Percentiles rank a stretch among this genome's conserved stretches.
These are phyloP conservation scores for Hypomontagnella monticulosa DNA, from an alignment of 495 filamentous ascomycete genomes.

Conservation along the genomic window DNA sequence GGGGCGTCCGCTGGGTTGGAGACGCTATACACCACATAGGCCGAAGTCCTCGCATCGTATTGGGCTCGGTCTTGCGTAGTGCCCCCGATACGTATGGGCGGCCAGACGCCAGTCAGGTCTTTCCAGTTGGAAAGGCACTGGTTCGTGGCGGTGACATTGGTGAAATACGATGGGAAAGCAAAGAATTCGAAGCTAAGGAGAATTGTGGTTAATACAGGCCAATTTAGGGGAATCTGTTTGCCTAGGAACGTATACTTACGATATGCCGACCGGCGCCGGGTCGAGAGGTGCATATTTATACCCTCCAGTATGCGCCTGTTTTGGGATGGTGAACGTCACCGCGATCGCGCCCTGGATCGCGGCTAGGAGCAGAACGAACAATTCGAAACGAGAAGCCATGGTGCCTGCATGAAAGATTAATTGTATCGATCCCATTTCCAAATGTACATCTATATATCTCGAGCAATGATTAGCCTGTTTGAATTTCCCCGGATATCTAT, in stretches of 20 bases:
- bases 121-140: conserved; percentile 66
- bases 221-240: neutral
- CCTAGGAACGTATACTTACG: conserved; percentile 54
- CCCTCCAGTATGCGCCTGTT: conserved; percentile 40
- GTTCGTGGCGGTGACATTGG: conserved; percentile 61
- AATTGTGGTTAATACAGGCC: neutral
- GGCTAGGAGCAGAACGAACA: conserved; percentile 24
- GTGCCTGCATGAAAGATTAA: conserved; percentile 1
- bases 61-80: conserved; percentile 68
- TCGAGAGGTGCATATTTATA: conserved; percentile 53
- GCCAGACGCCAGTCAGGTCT: conserved; percentile 63
- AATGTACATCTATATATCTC: neutral
- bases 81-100: conserved; percentile 67
- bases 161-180: conserved; percentile 67
- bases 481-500: neutral
- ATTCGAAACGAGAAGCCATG: conserved; percentile 7
- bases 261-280: conserved; percentile 63
- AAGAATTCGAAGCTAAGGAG: conserved; percentile 64
- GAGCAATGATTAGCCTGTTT: conserved; percentile 28
- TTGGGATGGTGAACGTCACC: conserved; percentile 49
- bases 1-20: conserved; percentile 62
- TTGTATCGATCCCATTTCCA: conserved; percentile 13
- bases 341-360: conserved; percentile 16
- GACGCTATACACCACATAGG: conserved; percentile 67
- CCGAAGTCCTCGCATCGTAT: conserved; percentile 60